These are phyloP conservation scores for Candolleomyces eurysporus DNA, from an alignment of 768 basidiomycete species.

Conservation along the genomic window DNA sequence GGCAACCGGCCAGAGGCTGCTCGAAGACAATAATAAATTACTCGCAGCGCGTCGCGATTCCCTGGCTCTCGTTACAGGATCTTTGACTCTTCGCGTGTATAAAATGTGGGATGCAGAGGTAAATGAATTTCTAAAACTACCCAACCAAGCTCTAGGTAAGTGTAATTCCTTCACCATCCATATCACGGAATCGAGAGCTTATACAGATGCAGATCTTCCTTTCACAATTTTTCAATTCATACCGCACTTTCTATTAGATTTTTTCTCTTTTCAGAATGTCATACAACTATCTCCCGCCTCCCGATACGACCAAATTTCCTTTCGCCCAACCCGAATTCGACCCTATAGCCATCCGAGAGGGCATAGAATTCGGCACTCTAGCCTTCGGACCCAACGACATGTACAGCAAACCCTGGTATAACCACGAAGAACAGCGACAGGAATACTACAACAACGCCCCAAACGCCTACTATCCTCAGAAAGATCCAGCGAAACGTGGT, in stretches of 20 bases:
- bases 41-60: not conserved
- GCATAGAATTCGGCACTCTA: not conserved
- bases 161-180: not conserved
- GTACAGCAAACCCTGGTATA: not conserved
- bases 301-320: not conserved
- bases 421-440: not conserved
- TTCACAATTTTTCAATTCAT: not conserved
- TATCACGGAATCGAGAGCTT: no score
- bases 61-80: not conserved
- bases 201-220: no score
- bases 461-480: not conserved
- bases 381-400: not conserved
- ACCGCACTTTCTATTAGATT: not conserved
- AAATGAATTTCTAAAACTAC: not conserved
- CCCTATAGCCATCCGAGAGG: not conserved
- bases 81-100: not conserved
- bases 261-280: not conserved
- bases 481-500: not conserved
- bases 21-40: not conserved
- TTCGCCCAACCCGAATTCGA: not conserved
- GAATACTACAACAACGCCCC: not conserved
- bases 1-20: not conserved
- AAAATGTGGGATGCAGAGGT: not conserved
- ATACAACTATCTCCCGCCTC: not conserved
- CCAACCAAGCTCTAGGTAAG: not conserved